A percentile compares a stretch with the other conserved stretches of the same genome.
Evolutionary conservation across 495 filamentous ascomycete genomes (phyloP).

Genomic region (Lentithecium fluviatile): DNA sequence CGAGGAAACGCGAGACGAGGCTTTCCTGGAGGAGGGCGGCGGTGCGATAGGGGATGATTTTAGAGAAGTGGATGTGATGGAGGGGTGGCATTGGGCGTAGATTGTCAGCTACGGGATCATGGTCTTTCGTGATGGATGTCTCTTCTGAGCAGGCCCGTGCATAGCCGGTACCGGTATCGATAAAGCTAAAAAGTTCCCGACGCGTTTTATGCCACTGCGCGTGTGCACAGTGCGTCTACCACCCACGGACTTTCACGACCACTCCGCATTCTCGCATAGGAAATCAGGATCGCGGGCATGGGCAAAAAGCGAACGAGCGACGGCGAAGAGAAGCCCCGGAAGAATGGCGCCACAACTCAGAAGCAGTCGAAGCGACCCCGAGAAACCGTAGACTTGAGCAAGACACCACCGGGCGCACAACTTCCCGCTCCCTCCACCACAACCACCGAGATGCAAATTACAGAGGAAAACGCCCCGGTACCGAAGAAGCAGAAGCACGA

Average conservation of each 20-base stretch:
- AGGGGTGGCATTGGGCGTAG: constrained; percentile 49
- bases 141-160: background rate
- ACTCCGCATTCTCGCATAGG: too few species aligned
- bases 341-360: background rate
- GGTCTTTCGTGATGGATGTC: background rate
- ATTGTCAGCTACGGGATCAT: background rate
- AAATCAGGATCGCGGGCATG: too few species aligned
- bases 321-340: constrained; percentile 3
- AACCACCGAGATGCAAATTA: background rate
- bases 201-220: too few species aligned
- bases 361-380: background rate
- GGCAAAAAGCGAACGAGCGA: constrained; percentile 5
- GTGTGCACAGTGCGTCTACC: background rate
- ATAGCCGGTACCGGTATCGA: background rate
- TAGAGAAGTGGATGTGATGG: constrained; percentile 68
- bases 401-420: background rate
- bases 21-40: constrained; percentile 46
- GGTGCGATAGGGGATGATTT: constrained; percentile 49
- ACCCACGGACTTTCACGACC: background rate
- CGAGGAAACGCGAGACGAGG: constrained; percentile 48
- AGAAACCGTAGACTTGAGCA: background rate
- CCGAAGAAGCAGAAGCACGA: constrained; percentile 11
- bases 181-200: background rate
- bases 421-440: background rate
- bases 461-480: background rate